Evolutionary conservation across 2,329 filamentous ascomycete genomes (phyloP).

Genomic region (Setomelanomma holmii): DNA sequence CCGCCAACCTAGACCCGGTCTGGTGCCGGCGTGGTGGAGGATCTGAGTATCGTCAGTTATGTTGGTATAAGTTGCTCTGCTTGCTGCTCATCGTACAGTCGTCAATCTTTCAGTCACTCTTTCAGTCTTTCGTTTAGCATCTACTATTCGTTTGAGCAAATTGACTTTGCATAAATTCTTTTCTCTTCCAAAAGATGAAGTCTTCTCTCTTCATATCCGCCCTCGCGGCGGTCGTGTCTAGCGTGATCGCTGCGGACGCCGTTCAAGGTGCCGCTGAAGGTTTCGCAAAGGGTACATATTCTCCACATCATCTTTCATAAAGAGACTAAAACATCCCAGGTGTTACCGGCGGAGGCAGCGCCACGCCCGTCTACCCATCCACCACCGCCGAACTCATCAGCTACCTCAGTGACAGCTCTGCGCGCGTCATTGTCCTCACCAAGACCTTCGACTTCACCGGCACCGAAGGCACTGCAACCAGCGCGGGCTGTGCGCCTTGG

Average conservation of each 20-base stretch:
- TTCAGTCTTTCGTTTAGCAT: conserved; percentile 12
- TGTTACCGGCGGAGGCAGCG: conserved; percentile 32
- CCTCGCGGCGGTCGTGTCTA: conserved; percentile 15
- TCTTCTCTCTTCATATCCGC: conserved; percentile 24
- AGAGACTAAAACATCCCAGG: conserved; percentile 8
- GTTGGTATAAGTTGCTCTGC: not conserved
- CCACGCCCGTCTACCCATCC: conserved; percentile 29
- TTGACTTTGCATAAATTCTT: conserved; percentile 31
- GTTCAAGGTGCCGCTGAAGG: conserved; percentile 35
- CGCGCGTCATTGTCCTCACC: conserved; percentile 66
- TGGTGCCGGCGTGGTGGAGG: conserved; percentile 18
- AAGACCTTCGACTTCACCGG: conserved; percentile 64
- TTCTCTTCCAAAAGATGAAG: conserved; percentile 24
- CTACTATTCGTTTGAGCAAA: conserved; percentile 18
- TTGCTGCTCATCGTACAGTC: not conserved
- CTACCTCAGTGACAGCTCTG: conserved; percentile 62
- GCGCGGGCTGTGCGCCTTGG: conserved; percentile 63
- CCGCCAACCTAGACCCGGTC: conserved; percentile 15
- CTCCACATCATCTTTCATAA: not conserved
- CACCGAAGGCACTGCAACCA: conserved; percentile 61
- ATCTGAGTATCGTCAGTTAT: not conserved
- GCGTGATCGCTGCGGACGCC: conserved; percentile 29
- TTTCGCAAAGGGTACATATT: conserved; percentile 30
- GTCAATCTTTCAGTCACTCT: conserved; percentile 16
- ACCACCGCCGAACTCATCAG: conserved; percentile 60